Percentiles rank a stretch among this genome's conserved stretches.
Evolutionary conservation across 106 monocot genomes (phyloP).

Genomic region (Apostasia shenzhenica): DNA sequence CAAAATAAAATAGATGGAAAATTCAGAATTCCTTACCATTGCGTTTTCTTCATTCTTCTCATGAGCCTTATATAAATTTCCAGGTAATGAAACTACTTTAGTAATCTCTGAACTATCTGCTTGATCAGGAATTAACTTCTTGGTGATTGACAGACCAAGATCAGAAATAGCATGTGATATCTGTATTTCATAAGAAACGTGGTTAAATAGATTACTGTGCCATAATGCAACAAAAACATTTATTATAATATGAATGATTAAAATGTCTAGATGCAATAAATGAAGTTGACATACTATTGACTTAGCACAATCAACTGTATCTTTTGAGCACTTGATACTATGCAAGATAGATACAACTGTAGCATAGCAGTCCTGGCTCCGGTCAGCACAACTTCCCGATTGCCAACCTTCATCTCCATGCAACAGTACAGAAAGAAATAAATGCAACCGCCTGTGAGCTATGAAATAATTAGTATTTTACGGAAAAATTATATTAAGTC

Average conservation of each 20-base stretch:
- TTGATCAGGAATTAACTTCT: conserved; percentile 41
- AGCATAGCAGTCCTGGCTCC: conserved; percentile 37
- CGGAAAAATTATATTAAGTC: no score
- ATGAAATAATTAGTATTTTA: conserved; percentile 12
- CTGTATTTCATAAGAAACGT: conserved; percentile 24
- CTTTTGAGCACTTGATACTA: conserved; percentile 73
- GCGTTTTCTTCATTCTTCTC: conserved; percentile 35
- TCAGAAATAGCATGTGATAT: conserved; percentile 71
- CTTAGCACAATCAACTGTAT: conserved; percentile 59
- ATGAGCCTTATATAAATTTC: conserved; percentile 40
- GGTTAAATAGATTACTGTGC: neutral
- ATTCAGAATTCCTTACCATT: conserved; percentile 35
- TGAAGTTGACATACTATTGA: conserved; percentile 47
- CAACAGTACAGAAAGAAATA: conserved; percentile 71
- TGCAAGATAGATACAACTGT: conserved; percentile 59
- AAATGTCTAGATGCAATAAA: neutral
- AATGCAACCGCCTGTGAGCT: conserved; percentile 69
- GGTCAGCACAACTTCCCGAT: conserved; percentile 22
- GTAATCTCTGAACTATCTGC: conserved; percentile 23
- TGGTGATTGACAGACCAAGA: conserved; percentile 66
- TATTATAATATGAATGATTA: neutral
- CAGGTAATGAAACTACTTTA: conserved; percentile 50
- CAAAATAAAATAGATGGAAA: no score
- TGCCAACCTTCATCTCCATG: conserved; percentile 55
- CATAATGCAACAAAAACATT: neutral